Evolutionary conservation across 2,329 filamentous ascomycete species (phyloP).

Genomic region (Penicillium sp.): DNA sequence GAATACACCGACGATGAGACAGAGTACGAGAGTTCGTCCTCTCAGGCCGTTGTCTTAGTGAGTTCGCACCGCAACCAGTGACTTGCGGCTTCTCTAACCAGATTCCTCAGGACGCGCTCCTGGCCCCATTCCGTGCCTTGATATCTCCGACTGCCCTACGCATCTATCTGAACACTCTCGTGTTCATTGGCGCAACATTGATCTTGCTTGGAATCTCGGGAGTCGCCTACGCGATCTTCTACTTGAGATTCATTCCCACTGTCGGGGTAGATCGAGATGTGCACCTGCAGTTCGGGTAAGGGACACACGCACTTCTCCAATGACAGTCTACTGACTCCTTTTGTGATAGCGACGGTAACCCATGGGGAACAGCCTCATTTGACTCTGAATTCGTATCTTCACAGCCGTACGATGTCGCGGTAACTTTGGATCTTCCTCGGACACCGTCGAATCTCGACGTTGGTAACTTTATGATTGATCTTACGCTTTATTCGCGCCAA

Average conservation of each 20-base stretch:
- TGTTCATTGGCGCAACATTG: conserved; percentile 50
- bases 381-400: conserved; percentile 55
- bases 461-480: conserved; percentile 92
- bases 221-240: conserved; percentile 61
- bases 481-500: conserved; percentile 58
- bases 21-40: conserved; percentile 16
- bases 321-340: conserved; percentile 2
- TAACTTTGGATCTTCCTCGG: conserved; percentile 70
- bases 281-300: conserved; percentile 60
- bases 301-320: conserved; percentile 15
- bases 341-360: conserved; percentile 38
- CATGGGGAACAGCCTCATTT: conserved; percentile 50
- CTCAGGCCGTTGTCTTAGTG: conserved; percentile 12
- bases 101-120: conserved; percentile 46
- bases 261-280: conserved; percentile 57
- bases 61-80: conserved; percentile 2
- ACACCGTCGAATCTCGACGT: conserved; percentile 67
- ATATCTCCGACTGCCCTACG: conserved; percentile 58
- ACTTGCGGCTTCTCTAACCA: conserved; percentile 13
- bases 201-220: conserved; percentile 54
- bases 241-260: conserved; percentile 62
- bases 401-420: conserved; percentile 78
- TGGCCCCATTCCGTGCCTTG: conserved; percentile 50
- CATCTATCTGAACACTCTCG: conserved; percentile 57
- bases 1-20: conserved; percentile 21